Evolutionary conservation across 176 grass and related monocot species (phyloP), one percentile per base, ranked within the genome.

Genomic region (Poa pratensis): DNA sequence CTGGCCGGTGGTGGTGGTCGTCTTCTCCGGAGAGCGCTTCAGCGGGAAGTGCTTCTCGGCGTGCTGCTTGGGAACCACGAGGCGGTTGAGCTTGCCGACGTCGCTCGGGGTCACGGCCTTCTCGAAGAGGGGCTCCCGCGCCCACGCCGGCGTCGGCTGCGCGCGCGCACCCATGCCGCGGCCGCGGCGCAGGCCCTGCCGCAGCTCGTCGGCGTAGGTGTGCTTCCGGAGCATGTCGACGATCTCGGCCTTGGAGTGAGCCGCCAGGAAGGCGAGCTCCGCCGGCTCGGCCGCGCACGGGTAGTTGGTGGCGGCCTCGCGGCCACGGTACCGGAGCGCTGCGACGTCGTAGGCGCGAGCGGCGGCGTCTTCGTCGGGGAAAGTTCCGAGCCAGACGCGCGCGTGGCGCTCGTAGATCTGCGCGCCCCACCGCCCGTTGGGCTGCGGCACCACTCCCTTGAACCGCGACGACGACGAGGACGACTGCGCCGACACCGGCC

Each of bases 401-500:
- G 90, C 88, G 90, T 99, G 97, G 37, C 88, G 87, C 84, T 99
- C 97, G 84, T 99, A 99, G 90, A 99, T 99, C 90, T 99, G 97
- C 22, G 97, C 90, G 10, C 97, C 97, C 97, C 97, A 99, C 6
- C 97, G 69, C 16, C 97, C 97, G 92, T 99, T 99, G 49, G 94
- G 97, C 89, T 99, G 97, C 40, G 97, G 94, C 20, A 99, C 97
- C 0, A 99, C 97, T n/a, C 97, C 97, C 69, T 99, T 99, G 90
- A 83, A 99, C 35, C 87, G 57, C 32, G 94, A 99, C 43, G 94
- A 96, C 0, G 37, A 22, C 71, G 86, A 40, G 5, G 42, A 73
- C 67, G 37, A 22, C 58, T 45, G 82, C 45, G 73, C 32, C 57
- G 77, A 18, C 32, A 46, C 46, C 59, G 83, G 72, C 32, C 37